Base-by-base conservation (phyloP, 345 rosid species). In the Eucalyptus camaldulensis region DNA sequence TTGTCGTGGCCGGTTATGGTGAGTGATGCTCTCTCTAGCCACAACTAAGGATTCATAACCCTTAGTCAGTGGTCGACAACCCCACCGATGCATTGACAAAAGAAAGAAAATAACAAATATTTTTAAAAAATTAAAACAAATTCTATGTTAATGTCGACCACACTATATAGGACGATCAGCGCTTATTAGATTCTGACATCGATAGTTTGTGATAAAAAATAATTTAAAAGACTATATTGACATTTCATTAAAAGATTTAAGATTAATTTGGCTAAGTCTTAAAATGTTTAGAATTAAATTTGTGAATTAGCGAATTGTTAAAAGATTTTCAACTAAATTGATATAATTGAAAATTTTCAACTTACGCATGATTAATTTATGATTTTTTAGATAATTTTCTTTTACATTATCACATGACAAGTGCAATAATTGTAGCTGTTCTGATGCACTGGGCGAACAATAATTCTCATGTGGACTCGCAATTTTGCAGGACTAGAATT, bases 141-240 rank as follows among this genome's bases (percentile, higher is more conserved):
- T 0, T 9, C 29, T 56, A 56, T 56, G 6, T 56, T 10, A 56
- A 22, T 25, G 3, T 19, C 2, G 1, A 25, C 3, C 6, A 1
- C 3, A 25, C 6, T 11, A 24, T 56, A 22, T 56, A 24, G 8
- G 13, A 56, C 0, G 1, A 5, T 56, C 3, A 1, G 0, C 0
- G 11, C 13, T 24, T 1, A 56, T 25, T 56, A 56, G 29, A 24
- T 25, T 56, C 0, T 8, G 6, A 22, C 62, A 56, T 56, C 2
- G 3, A 24, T 2, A 4, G 13, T 56, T 56, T 9, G 0, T 56
- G 0, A 56, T 56, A 0, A 24, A 56, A 56, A 24, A 4, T 56
- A 4, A 56, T 24, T 22, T 22, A 5, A 56, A 56, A 56, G 1
- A 56, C 1, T 24, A 9, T 22, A 56, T 24, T 24, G 3, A 56